These are phyloP conservation scores for Boletus bicolor DNA, from an alignment of 768 basidiomycete species.

Conservation along the genomic window DNA sequence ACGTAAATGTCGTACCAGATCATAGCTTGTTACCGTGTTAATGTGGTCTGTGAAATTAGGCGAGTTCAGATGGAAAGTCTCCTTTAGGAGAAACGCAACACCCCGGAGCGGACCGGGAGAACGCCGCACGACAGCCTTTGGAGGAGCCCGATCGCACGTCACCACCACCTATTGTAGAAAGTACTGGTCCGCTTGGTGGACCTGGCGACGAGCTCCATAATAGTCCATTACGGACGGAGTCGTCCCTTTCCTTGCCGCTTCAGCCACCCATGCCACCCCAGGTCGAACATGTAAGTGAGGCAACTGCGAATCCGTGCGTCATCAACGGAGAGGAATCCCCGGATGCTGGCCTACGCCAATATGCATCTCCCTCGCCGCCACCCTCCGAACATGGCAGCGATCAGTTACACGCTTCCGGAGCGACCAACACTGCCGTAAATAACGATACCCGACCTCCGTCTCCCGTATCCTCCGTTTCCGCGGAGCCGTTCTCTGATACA, in stretches of 20 bases:
- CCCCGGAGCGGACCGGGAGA: neutral
- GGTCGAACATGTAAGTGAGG: neutral
- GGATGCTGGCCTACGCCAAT: neutral
- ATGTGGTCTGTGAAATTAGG: conserved; percentile 6
- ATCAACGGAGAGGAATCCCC: neutral
- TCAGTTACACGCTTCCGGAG: neutral
- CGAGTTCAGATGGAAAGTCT: neutral
- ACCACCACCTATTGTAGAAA: neutral
- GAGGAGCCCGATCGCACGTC: neutral
- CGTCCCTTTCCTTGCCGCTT: neutral
- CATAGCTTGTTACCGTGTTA: neutral
- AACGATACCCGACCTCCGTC: conserved; percentile 13
- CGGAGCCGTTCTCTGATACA: conserved; percentile 11
- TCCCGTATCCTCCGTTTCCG: conserved; percentile 9
- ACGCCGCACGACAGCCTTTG: neutral
- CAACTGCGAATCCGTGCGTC: neutral
- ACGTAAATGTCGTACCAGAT: conserved; percentile 2
- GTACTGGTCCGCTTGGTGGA: neutral
- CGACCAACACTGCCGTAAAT: neutral
- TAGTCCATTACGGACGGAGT: neutral
- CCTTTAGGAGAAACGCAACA: neutral
- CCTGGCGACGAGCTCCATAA: neutral
- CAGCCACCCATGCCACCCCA: neutral
- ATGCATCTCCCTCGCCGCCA: conserved; percentile 21
- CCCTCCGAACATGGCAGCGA: conserved; percentile 30